Base-by-base conservation (phyloP, 106 monocot species). In the Dioscorea alata region DNA sequence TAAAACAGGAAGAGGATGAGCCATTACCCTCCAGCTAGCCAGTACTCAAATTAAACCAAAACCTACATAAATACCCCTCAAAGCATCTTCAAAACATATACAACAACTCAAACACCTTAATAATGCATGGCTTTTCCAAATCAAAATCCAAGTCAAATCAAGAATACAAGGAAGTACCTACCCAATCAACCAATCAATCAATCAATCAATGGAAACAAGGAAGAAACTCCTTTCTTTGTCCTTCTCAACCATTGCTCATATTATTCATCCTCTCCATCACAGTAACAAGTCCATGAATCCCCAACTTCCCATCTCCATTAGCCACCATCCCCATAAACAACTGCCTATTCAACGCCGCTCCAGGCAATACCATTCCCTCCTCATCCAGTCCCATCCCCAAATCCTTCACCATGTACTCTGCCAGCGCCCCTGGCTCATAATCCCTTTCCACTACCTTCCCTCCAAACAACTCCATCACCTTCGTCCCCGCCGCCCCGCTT, bases 361-460 rank as follows among this genome's bases (percentile, higher is more conserved):
- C 81, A 0, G 77, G 81, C 63, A 81, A 51, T 66, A 72, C 85
- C 66, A 68, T 68, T 49, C 8, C 76, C 28, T 60, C 63, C 31
- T 25, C 61, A 33, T 34, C 69, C 73, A 80, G 57, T 23, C 48
- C 85, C 85, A 85, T 85, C 24, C 85, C 85, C 22, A 85, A 33
- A 64, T 85, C 81, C 67, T 85, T 85, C 60, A 85, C 73, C 62
- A 85, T 78, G 63, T 85, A 81, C 77, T 81, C 74, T 23, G 59
- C 70, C n/a, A 68, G 49, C 34, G 67, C 85, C 2, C 85, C 81
- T 6, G 78, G 60, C 31, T 35, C 51, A 42, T 78, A 82, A 48
- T 86, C 81, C 59, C 85, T 72, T 31, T 33, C 20, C 33, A 72
- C 21, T 21, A 86, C 67, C 71, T 71, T 78, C 71, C 75, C 71